Conservation (phyloP, 495 filamentous ascomycete genomes). For the Diplogelasinospora grovesii region DNA sequence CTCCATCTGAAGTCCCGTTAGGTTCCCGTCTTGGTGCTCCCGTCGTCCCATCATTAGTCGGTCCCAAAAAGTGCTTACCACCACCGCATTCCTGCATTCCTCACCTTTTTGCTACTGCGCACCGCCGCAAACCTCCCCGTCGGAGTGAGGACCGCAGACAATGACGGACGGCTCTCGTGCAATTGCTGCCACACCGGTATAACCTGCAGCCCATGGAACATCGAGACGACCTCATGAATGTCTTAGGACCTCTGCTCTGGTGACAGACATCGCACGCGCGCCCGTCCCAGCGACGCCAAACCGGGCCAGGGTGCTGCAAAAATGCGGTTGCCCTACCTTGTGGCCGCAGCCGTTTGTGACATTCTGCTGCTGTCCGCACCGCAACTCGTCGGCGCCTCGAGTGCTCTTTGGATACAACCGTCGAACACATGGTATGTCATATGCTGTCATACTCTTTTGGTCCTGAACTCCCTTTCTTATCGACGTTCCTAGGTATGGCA, state of each 20-base stretch:
- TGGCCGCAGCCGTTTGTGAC: constrained; percentile 32
- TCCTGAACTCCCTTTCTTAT: neutral
- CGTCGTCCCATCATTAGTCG: no score
- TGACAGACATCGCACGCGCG: constrained; percentile 15
- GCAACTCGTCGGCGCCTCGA: constrained; percentile 24
- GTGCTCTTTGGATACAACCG: constrained; percentile 37
- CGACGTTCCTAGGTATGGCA: constrained; percentile 34
- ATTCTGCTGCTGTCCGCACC: constrained; percentile 30
- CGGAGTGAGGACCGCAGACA: neutral
- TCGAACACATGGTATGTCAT: constrained; percentile 36
- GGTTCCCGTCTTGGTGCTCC: no score
- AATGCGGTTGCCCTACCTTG: constrained; percentile 26
- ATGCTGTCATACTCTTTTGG: neutral
- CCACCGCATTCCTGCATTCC: no score
- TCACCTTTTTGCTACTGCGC: neutral
- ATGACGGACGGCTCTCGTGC: constrained; percentile 10
- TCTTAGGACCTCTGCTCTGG: constrained; percentile 24
- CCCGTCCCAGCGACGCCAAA: constrained; percentile 9
- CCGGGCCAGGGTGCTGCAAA: constrained; percentile 23
- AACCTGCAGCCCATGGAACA: constrained; percentile 27
- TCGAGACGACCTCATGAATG: constrained; percentile 20
- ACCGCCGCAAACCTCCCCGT: neutral
- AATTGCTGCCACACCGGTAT: constrained; percentile 5
- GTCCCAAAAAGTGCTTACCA: no score
- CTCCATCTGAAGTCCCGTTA: no score